Conservation (phyloP, 2,329 filamentous ascomycete genomes). For the Botrytis paeoniae region DNA sequence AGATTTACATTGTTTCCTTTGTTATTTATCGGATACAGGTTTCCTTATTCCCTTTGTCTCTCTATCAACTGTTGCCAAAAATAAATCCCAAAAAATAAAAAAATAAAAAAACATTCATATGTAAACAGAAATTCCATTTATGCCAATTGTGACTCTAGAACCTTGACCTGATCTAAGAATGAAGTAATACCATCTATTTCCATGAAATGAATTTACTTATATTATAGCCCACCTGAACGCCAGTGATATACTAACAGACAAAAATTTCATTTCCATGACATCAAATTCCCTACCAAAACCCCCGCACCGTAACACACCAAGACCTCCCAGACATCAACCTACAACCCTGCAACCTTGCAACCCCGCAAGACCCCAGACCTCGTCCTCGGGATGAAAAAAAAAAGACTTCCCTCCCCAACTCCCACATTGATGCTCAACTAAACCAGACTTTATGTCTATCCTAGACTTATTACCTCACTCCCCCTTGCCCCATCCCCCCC, state of each 20-base stretch:
- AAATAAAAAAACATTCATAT: neutral
- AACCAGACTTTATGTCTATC: neutral
- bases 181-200: neutral
- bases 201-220: neutral
- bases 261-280: too few species aligned
- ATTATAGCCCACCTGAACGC: neutral
- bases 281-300: neutral
- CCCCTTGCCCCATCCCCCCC: neutral
- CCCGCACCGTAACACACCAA: neutral
- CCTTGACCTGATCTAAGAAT: neutral
- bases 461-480: neutral
- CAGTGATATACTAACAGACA: neutral
- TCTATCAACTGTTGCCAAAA: too few species aligned
- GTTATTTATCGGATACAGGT: neutral
- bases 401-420: neutral
- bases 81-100: neutral
- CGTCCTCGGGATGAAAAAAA: accelerated
- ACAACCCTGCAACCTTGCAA: neutral
- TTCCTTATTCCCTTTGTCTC: neutral
- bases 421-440: neutral
- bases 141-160: neutral
- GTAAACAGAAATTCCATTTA: neutral
- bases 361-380: neutral
- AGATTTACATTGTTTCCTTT: neutral
- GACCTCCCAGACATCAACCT: neutral